Percentiles rank a stretch among this genome's conserved stretches.
phyloP scores from a whole-genome alignment of 345 rosid species.

The Nephelium lappaceum region DNA sequence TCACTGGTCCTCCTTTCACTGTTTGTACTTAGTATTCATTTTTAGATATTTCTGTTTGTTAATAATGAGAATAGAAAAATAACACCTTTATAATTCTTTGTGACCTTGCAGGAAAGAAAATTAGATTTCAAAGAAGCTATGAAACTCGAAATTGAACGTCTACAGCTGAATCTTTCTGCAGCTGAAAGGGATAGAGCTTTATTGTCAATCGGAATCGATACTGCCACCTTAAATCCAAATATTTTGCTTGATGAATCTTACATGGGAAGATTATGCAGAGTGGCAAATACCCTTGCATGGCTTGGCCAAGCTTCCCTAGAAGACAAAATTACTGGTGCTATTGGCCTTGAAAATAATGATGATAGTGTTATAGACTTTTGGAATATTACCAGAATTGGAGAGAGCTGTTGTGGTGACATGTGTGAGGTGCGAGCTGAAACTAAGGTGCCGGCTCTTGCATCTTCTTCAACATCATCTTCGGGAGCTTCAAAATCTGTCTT shows the following conservation, averaged over 20 bases:
- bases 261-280: slow-evolving; percentile 70
- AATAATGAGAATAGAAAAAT: background rate
- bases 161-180: slow-evolving; percentile 81
- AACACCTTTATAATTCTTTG: slow-evolving; percentile 4
- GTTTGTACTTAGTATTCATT: background rate
- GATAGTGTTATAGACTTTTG: slow-evolving; percentile 73
- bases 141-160: slow-evolving; percentile 94
- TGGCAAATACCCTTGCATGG: slow-evolving; percentile 67
- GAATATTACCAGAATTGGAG: slow-evolving; percentile 68
- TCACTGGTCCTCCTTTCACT: background rate
- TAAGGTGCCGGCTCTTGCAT: slow-evolving; percentile 36
- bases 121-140: slow-evolving; percentile 71
- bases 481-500: slow-evolving; percentile 50
- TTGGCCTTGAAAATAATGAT: slow-evolving; percentile 69
- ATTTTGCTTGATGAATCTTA: slow-evolving; percentile 63
- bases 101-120: slow-evolving; percentile 60
- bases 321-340: slow-evolving; percentile 76
- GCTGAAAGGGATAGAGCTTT: slow-evolving; percentile 99
- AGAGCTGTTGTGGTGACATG: slow-evolving; percentile 61
- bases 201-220: slow-evolving; percentile 86
- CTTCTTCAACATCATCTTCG: slow-evolving; percentile 38
- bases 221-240: slow-evolving; percentile 93
- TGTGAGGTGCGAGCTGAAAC: slow-evolving; percentile 77
- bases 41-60: background rate
- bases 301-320: slow-evolving; percentile 86